Evolutionary conservation across 441 rosid species (phyloP), one percentile per base, ranked within the genome.

Genomic region (Dalechampia spathulata): DNA sequence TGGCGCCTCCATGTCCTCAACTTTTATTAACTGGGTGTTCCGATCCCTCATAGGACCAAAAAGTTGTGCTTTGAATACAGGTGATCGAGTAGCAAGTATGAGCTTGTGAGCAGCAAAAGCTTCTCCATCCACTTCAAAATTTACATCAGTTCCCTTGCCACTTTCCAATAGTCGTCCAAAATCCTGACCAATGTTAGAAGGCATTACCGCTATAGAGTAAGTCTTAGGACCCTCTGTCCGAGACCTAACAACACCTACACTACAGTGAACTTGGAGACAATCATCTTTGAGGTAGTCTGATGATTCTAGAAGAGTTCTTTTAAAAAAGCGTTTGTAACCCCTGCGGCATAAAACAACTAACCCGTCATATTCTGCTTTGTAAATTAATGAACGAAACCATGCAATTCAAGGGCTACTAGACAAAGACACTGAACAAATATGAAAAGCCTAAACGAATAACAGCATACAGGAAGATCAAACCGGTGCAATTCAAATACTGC

Each of bases 11-110:
- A 94, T 74, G 66, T 94, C 99, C 76, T 84, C 95, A 64, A 94
- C 74, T 74, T 67, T 73, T 49, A 94, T 85, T 45, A 46, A 59
- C 50, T 57, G 61, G 9, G 95, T 90, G 48, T 90, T 78, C 6
- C 64, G 77, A 75, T 78, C 95, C 71, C 77, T 94, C 90, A 94
- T 82, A 38, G 97, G 99, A 63, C 97, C 97, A 78, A 77, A 90
- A 60, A 94, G 91, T 64, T 94, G 99, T 23, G 99, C 99, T 70
- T 78, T 83, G 70, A 94, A 94, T 39, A 94, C 97, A 20, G 94
- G 97, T 22, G 99, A 94, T 5, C 99, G 91, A 13, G 96, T 85
- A 52, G 90, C 95, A 75, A 94, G 85, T 28, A 94, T 85, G 73
- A 94, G 67, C 59, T 85, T 94, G 71, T 94, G 99, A 42, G 92